Percentiles rank a stretch among this genome's conserved stretches.
These are phyloP conservation scores for Colletotrichum tofieldiae DNA, from an alignment of 2,329 filamentous ascomycete species.

Conservation along the genomic window DNA sequence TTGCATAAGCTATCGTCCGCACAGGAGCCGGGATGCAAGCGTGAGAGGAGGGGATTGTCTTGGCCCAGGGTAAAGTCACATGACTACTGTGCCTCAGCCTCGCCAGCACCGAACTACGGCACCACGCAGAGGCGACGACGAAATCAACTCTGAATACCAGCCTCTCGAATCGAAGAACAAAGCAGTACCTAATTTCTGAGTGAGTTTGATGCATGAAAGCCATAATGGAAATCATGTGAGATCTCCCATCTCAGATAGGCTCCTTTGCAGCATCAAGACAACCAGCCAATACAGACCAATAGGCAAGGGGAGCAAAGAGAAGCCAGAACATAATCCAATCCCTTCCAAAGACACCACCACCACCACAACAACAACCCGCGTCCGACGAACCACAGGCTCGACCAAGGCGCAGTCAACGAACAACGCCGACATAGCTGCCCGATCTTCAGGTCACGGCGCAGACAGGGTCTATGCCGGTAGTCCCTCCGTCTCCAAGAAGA, in stretches of 20 bases:
- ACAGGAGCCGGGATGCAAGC: neutral
- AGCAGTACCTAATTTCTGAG: no score
- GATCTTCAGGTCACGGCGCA: no score
- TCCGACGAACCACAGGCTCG: no score
- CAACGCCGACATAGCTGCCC: no score
- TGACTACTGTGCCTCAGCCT: constrained; percentile 8
- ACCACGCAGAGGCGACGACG: neutral
- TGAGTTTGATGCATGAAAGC: neutral
- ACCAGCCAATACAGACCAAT: neutral
- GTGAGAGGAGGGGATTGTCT: neutral
- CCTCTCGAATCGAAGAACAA: neutral
- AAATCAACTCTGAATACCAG: neutral
- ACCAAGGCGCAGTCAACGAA: no score
- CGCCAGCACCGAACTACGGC: neutral
- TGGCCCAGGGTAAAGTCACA: constrained; percentile 6
- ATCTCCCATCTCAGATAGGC: neutral
- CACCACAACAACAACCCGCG: no score
- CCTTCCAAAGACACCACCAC: neutral
- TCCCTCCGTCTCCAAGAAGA: no score
- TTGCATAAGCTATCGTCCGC: neutral
- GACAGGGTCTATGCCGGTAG: no score
- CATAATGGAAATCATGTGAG: neutral
- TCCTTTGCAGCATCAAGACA: neutral
- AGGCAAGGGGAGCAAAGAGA: constrained; percentile 1
- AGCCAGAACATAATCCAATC: neutral